These are phyloP conservation scores for Pyricularia pennisetigena DNA, from an alignment of 2,329 filamentous ascomycete genomes.

Conservation along the genomic window DNA sequence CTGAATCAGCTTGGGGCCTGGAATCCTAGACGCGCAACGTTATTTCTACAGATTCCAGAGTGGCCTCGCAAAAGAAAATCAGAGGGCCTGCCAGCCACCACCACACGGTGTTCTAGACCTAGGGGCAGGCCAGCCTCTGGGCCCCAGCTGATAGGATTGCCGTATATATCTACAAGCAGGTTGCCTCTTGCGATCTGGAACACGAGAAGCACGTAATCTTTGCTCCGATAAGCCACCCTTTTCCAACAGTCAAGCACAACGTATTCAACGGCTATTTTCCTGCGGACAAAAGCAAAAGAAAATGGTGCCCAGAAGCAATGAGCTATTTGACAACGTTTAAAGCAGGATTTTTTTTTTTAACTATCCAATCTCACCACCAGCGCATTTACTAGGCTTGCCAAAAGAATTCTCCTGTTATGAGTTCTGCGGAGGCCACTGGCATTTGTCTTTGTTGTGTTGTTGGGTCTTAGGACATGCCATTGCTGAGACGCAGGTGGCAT, in stretches of 20 bases:
- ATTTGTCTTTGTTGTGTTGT: background rate
- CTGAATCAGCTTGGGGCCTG: background rate
- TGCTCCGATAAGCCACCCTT: too few relatives aligned
- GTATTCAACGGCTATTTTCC: background rate
- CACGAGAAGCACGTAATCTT: background rate
- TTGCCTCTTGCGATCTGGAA: too few relatives aligned
- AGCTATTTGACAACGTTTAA: background rate
- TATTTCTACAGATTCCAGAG: background rate
- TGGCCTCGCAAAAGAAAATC: background rate
- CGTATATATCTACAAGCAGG: too few relatives aligned
- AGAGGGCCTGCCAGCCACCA: background rate
- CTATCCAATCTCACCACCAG: too few relatives aligned
- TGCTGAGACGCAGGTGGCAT: background rate
- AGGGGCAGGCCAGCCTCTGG: background rate
- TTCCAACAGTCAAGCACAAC: too few relatives aligned
- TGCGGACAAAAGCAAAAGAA: background rate
- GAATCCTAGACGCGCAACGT: background rate
- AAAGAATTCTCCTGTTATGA: background rate
- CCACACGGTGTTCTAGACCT: background rate
- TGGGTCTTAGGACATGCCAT: background rate
- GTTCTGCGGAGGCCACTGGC: background rate
- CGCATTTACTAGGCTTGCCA: too few relatives aligned
- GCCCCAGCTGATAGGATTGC: too few relatives aligned
- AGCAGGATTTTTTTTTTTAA: too few relatives aligned
- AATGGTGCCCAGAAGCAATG: background rate